Conservation (phyloP, 2,329 filamentous ascomycete species). For the Fusarium sp. region DNA sequence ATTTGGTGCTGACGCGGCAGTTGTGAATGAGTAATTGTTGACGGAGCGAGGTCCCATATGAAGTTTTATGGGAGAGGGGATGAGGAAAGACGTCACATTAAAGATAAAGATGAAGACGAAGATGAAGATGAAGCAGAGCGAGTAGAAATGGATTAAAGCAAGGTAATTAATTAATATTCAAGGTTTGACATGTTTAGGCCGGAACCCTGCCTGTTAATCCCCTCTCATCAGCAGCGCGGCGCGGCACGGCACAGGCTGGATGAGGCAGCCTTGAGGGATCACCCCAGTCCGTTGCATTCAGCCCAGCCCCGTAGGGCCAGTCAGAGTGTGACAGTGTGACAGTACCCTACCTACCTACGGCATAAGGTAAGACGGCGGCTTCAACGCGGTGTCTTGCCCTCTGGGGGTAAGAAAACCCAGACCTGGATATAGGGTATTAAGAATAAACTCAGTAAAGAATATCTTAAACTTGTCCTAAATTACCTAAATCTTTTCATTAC, state of each 20-base stretch:
- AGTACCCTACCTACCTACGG: background rate
- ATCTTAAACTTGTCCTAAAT: no score
- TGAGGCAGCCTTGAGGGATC: slow-evolving; percentile 25
- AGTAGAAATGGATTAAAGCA: background rate
- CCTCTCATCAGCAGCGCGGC: slow-evolving; percentile 1
- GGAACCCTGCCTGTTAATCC: slow-evolving; percentile 4
- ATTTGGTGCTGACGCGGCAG: background rate
- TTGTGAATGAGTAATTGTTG: background rate
- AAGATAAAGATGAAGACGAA: background rate
- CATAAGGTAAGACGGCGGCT: background rate
- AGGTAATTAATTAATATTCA: background rate
- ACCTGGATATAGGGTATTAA: no score
- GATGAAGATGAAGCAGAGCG: background rate
- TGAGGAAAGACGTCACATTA: slow-evolving; percentile 9
- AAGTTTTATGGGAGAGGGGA: background rate
- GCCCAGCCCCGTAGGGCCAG: background rate
- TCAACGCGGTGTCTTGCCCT: no score
- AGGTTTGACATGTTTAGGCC: slow-evolving; percentile 4
- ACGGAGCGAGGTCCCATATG: background rate
- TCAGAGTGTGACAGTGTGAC: background rate
- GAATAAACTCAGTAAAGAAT: no score
- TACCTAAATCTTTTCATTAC: no score
- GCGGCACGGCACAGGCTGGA: background rate
- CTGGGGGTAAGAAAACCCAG: no score
- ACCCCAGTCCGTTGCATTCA: background rate